Evolutionary conservation across 1,284 basidiomycete genomes (phyloP), one percentile per base, ranked within the genome.

Genomic region (Stygiomarasmius scandens): DNA sequence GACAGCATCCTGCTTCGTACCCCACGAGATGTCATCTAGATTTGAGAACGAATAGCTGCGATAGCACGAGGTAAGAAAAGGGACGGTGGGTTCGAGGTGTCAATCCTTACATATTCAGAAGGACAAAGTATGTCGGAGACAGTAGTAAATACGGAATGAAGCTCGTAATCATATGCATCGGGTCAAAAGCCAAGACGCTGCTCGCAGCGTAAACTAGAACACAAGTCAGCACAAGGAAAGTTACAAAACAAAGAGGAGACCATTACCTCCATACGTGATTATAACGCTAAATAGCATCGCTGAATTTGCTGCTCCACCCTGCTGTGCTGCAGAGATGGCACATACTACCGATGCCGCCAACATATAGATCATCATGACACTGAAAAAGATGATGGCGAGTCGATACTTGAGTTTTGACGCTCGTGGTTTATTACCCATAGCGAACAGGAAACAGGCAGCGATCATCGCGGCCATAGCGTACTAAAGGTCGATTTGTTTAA

Each of bases 141-240:
- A 98, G 79, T 16, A 99, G 77, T 62, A 98, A 74, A 70, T 97
- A 98, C 58, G 94, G 95, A 6, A 90, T 62, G 68, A 96, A 96
- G 66, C 92, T 94, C 1, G 95, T 98, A 61, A 98, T 56, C 73
- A 97, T 86, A 74, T 96, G 93, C 87, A 95, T 93, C 14, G 95
- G 94, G 73, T 98, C 96, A 60, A 97, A 84, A 0, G 95, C 92
- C 16, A 98, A 75, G n/a, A 97, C 62, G 65, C 92, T 93, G 44
- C 89, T 85, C 38, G 87, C 71, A 6, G 87, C 76, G 69, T 92
- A 96, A 36, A 92, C 87, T 84, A 63, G 43, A 56, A 58, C n/a
- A 41, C 20, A 32, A 22, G 20, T 22, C 16, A n/a, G 29, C 12
- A 32, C 9, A 4, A 20, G 10, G 19, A 22, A 2, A 20, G 10